These are phyloP conservation scores for Guillardia theta DNA, from an alignment of 78 protist genomes.

Conservation along the genomic window DNA sequence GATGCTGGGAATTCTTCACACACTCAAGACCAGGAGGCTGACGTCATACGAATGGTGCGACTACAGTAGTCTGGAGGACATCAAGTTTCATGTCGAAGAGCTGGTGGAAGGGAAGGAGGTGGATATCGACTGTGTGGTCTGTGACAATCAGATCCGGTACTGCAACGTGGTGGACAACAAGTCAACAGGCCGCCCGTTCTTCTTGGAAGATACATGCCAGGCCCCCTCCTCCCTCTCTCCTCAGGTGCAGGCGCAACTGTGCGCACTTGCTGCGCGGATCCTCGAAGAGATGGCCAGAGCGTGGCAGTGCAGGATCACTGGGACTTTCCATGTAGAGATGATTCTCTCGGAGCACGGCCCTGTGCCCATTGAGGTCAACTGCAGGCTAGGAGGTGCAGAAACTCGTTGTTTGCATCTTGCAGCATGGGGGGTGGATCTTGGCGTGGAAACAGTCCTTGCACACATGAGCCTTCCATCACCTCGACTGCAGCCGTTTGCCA, in stretches of 20 bases:
- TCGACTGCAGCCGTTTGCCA: no score
- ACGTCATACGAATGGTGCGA: not conserved
- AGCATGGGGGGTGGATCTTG: not conserved
- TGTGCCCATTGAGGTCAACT: not conserved
- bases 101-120: not conserved
- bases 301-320: no score
- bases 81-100: not conserved
- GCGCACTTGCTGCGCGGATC: not conserved
- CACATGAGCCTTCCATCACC: no score
- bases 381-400: constrained; percentile 12
- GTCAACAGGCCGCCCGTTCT: no score
- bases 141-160: not conserved
- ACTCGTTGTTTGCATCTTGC: not conserved
- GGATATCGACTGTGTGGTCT: not conserved
- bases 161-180: no score
- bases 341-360: not conserved
- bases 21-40: not conserved
- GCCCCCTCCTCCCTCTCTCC: not conserved
- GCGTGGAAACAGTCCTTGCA: no score
- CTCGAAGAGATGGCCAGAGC: no score
- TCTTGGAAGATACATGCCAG: not conserved
- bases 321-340: not conserved
- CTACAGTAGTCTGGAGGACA: not conserved
- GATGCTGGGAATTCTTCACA: not conserved
- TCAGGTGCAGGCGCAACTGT: not conserved